Conservation (phyloP, 768 basidiomycete species). For the Russula vinacea region DNA sequence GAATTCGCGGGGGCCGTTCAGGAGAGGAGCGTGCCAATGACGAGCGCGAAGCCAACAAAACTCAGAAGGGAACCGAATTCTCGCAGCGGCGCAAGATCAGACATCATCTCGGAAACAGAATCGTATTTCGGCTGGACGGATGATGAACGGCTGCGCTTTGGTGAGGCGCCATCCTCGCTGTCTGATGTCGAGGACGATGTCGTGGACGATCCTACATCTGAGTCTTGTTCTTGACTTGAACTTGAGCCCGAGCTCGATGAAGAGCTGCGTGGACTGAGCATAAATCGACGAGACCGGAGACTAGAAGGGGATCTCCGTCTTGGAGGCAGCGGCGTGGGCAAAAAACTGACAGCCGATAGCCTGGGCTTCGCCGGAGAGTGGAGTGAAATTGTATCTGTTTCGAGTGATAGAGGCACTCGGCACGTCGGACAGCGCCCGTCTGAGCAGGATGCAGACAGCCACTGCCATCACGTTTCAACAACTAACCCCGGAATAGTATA, state of each 20-base stretch:
- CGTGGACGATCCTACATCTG: conserved; percentile 16
- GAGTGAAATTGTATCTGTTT: conserved; percentile 28
- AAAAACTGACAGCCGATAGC: conserved; percentile 7
- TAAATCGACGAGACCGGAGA: conserved; percentile 15
- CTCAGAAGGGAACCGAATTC: conserved; percentile 28
- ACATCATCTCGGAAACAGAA: conserved; percentile 21
- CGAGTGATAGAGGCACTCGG: conserved; percentile 27
- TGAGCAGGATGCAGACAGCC: conserved; percentile 23
- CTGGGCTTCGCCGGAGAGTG: conserved; percentile 24
- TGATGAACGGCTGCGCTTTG: conserved; percentile 10
- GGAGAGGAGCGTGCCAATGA: conserved; percentile 29
- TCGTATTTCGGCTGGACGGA: conserved; percentile 22
- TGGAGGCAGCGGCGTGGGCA: conserved; percentile 4
- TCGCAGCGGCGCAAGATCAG: conserved; percentile 22
- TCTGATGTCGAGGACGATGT: conserved; percentile 28
- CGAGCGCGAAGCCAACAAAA: conserved; percentile 28
- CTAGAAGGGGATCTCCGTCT: background rate
- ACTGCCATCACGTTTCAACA: conserved; percentile 14
- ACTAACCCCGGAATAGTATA: background rate
- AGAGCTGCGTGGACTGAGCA: background rate
- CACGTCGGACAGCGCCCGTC: conserved; percentile 31
- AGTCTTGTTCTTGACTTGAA: conserved; percentile 24
- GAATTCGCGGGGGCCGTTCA: conserved; percentile 1
- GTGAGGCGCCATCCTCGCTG: conserved; percentile 15
- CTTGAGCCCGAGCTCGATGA: conserved; percentile 21